Percentiles rank a stretch among this genome's conserved stretches.
Evolutionary conservation across 208 protist species (phyloP).

Genomic region (Crithidia fasciculata): DNA sequence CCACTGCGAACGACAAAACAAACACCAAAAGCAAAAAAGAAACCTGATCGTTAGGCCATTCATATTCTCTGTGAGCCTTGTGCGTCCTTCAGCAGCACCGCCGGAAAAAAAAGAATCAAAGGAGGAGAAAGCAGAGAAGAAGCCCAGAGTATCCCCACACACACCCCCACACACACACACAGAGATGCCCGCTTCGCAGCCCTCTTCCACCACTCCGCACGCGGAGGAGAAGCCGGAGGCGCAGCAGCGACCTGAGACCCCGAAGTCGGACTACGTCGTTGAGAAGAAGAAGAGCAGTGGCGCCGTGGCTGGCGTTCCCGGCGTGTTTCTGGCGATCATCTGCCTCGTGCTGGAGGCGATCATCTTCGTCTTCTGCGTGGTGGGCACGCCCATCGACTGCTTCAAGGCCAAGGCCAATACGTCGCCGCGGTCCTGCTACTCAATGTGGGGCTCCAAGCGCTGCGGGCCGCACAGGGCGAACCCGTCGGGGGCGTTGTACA

Average conservation of each 20-base stretch:
- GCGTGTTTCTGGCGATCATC: constrained; percentile 4
- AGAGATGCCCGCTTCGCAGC: neutral
- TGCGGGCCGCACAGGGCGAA: constrained; percentile 29
- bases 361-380: constrained; percentile 39
- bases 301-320: neutral
- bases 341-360: constrained; percentile 35
- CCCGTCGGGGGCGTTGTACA: constrained; percentile 11
- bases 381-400: constrained; percentile 43
- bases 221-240: neutral
- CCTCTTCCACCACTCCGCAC: neutral
- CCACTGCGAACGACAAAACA: no score
- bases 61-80: no score
- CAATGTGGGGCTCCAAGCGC: constrained; percentile 40
- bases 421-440: constrained; percentile 27
- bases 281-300: neutral
- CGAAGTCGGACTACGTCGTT: neutral
- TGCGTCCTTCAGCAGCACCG: no score
- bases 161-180: no score
- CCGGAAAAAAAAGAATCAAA: no score
- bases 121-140: no score
- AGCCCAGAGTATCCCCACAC: no score
- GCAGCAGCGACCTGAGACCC: neutral
- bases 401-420: constrained; percentile 11
- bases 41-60: no score
- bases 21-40: no score